These are phyloP conservation scores for Plasmodium cynomolgi DNA, from an alignment of 169 alveolate species.

Conservation along the genomic window DNA sequence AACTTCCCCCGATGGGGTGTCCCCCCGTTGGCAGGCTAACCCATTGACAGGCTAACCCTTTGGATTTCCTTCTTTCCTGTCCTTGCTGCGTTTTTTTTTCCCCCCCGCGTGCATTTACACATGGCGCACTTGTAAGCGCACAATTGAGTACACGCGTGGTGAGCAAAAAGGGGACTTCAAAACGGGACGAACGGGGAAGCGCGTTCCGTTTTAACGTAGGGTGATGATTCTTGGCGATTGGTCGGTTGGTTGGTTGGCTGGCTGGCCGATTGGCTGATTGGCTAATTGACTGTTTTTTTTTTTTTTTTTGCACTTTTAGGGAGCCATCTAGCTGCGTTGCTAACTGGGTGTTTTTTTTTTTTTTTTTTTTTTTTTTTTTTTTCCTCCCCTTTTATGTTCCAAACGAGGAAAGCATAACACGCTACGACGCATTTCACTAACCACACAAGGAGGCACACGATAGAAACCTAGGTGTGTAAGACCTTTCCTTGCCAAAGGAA, in stretches of 20 bases:
- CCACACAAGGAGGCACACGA: not conserved
- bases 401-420: not conserved
- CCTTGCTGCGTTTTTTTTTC: too few relatives aligned
- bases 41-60: too few relatives aligned
- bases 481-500: not conserved
- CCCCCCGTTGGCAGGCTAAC: too few relatives aligned
- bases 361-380: not conserved
- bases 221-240: not conserved
- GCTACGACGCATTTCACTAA: not conserved
- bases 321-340: not conserved
- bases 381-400: not conserved
- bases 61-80: too few relatives aligned
- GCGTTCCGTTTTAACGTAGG: not conserved
- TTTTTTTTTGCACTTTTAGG: not conserved
- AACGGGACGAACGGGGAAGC: not conserved
- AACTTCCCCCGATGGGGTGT: not conserved
- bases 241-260: not conserved
- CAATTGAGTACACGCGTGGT: not conserved
- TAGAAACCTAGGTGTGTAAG: not conserved
- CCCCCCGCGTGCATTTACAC: not conserved
- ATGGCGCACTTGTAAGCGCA: not conserved
- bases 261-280: too few relatives aligned
- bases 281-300: not conserved
- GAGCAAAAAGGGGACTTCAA: not conserved
- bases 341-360: not conserved